Evolutionary conservation across 139 green algal species (phyloP).

Genomic region (Nannochloris sp.): DNA sequence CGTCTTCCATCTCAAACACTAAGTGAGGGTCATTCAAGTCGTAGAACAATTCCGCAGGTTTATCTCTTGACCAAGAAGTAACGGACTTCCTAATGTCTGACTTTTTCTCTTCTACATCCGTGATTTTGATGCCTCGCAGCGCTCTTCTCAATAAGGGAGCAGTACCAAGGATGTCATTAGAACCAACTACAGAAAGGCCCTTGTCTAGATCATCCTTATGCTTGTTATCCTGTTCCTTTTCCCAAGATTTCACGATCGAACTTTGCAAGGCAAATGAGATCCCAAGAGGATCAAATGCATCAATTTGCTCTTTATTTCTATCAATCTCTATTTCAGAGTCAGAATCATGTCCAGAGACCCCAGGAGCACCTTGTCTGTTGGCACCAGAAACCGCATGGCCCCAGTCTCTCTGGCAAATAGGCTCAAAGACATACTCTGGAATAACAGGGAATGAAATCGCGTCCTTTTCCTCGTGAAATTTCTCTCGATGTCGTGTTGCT

Average conservation of each 20-base stretch:
- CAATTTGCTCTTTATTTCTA: background rate
- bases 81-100: background rate
- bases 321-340: background rate
- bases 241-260: background rate
- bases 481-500: too few relatives aligned
- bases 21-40: constrained; percentile 29
- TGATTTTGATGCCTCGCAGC: background rate
- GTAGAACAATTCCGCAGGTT: background rate
- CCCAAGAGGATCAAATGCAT: background rate
- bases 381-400: too few relatives aligned
- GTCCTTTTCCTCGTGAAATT: background rate
- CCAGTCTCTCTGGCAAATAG: background rate
- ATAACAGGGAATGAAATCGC: background rate
- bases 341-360: background rate
- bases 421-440: constrained; percentile 1
- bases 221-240: background rate
- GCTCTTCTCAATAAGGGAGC: background rate
- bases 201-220: background rate
- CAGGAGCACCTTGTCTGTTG: too few relatives aligned
- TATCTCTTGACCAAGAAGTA: constrained; percentile 2
- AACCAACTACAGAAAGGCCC: background rate
- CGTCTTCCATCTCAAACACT: constrained; percentile 3
- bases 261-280: background rate
- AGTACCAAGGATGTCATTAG: background rate
- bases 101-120: background rate